Evolutionary conservation across 345 rosid species (phyloP), one percentile per base, ranked within the genome.

Genomic region (Salix caprea): DNA sequence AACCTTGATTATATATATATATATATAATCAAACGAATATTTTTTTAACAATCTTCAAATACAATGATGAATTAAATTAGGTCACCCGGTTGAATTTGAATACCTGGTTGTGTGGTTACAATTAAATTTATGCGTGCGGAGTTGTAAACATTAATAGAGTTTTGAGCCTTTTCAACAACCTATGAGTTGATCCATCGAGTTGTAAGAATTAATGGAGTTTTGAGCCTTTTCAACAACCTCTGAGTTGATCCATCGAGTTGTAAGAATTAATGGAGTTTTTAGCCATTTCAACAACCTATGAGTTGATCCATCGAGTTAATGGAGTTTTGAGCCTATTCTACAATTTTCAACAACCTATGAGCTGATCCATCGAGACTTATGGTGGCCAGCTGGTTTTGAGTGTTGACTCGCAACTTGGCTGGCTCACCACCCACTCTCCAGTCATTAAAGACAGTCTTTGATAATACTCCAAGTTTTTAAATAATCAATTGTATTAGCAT

Each of bases 381-480:
- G 68, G 68, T 65, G 68, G 68, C 68, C 68, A 65, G 68, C 68
- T 65, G 68, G 68, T 65, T 15, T 19, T 58, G 64, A 58, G 24
- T 58, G 64, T 7, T 58, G 64, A 58, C 64, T 21, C 10, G 11
- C 13, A 23, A 6, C 64, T 7, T 19, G 26, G 10, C 21, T 30
- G 34, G n/a, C 34, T 65, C 34, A 1, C 68, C 68, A 65, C 68
- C 68, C 39, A 30, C 39, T 14, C 15, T 65, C 2, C 21, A 15
- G 4, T 30, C 37, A 32, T 65, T 15, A 6, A 40, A 28, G 64
- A 65, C 39, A 65, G 68, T 30, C 64, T 58, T 58, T 23, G 13
- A 23, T 12, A 30, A 19, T 65, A 65, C 68, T 65, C 68, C 37
- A 69, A 13, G 60, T 19, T 21, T 54, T 39, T 0, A 56, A 56